Conservation (phyloP, 352 stramenopile genomes). For the Phytopythium oedochilum region DNA sequence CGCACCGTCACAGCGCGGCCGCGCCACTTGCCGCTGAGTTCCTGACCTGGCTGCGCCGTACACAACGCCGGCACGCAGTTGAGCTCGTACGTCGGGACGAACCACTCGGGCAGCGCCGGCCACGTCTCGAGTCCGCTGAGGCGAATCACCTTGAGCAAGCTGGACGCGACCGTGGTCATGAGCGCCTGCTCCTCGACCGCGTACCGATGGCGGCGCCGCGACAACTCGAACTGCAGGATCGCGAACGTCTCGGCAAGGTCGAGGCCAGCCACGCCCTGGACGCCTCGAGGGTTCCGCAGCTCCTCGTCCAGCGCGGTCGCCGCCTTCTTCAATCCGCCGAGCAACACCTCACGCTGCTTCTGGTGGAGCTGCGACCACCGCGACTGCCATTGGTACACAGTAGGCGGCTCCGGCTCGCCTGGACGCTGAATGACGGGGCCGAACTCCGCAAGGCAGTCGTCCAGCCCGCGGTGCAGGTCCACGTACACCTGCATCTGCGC, state of each 20-base stretch:
- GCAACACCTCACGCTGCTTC: background rate
- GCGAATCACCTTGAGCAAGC: conserved; percentile 2
- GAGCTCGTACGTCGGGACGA: conserved; percentile 2
- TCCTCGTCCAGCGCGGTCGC: background rate
- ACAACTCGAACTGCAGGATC: background rate
- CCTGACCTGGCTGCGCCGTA: background rate
- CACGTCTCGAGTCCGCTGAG: background rate
- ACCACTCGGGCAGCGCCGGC: background rate
- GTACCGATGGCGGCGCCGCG: background rate
- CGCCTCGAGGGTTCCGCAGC: background rate
- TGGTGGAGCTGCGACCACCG: conserved; percentile 1
- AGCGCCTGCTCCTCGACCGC: background rate
- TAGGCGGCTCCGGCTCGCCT: background rate
- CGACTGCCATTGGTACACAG: conserved; percentile 3
- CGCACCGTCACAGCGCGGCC: background rate
- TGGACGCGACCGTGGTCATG: conserved; percentile 1
- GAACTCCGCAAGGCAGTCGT: background rate
- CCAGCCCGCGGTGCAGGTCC: background rate
- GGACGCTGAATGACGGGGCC: background rate
- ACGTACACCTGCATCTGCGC: conserved; percentile 3
- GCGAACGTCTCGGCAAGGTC: background rate
- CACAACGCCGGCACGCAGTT: conserved; percentile 1
- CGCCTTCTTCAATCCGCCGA: conserved; percentile 3
- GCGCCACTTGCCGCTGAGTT: background rate
- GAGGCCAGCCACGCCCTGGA: background rate